Conservation (phyloP, 768 basidiomycete species). For the Paxillus ammoniavirescens region DNA sequence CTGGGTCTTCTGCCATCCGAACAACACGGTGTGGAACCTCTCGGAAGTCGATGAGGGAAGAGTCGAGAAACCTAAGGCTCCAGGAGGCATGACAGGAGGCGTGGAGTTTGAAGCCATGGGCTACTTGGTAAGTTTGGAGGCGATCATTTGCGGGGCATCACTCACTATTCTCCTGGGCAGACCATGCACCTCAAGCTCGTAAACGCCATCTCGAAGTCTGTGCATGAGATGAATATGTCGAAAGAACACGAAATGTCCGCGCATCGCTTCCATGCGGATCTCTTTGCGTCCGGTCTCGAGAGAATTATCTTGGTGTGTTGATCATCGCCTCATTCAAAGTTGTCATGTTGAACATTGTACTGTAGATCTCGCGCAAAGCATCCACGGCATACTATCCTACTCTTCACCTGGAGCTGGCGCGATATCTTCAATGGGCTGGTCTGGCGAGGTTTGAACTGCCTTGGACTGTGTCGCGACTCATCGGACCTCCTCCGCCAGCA, state of each 20-base stretch:
- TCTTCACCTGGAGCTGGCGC: constrained; percentile 89
- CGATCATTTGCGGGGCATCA: neutral
- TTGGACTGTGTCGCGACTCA: constrained; percentile 73
- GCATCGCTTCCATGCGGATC: constrained; percentile 77
- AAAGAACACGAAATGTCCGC: constrained; percentile 75
- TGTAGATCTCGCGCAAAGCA: constrained; percentile 90
- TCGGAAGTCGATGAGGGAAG: constrained; percentile 78
- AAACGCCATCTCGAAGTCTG: constrained; percentile 71
- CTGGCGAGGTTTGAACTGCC: constrained; percentile 76
- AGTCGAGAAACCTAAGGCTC: constrained; percentile 89
- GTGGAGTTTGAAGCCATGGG: constrained; percentile 98
- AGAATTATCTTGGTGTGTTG: constrained; percentile 77
- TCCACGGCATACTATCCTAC: constrained; percentile 93
- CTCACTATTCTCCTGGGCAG: constrained; percentile 39
- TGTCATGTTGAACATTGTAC: neutral
- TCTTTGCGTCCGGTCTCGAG: constrained; percentile 91
- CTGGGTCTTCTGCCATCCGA: constrained; percentile 96
- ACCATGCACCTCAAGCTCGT: constrained; percentile 85
- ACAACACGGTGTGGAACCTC: constrained; percentile 88
- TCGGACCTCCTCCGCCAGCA: constrained; percentile 72
- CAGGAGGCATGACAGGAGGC: constrained; percentile 97
- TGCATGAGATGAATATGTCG: constrained; percentile 62
- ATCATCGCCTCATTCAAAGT: neutral
- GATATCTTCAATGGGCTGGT: constrained; percentile 72
- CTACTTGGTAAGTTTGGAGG: constrained; percentile 71